Conservation (phyloP, 1,139 yeast genomes). For the Blastobotrys ciferrii region DNA sequence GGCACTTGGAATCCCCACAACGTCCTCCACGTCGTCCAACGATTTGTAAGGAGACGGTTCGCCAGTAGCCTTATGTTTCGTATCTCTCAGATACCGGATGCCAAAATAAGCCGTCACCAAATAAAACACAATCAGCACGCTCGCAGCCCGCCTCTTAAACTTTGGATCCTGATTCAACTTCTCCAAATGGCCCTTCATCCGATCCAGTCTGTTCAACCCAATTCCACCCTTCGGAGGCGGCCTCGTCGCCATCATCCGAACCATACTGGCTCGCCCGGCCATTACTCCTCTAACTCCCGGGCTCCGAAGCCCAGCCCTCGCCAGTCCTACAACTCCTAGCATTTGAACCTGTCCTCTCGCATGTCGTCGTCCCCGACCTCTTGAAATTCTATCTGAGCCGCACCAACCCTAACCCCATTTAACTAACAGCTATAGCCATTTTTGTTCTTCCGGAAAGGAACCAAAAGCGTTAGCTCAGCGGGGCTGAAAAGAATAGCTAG, state of each 20-base stretch:
- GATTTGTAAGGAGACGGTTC: conserved; percentile 35
- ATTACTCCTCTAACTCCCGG: background rate
- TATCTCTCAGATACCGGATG: conserved; percentile 36
- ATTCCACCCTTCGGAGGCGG: conserved; percentile 14
- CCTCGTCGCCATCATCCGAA: background rate
- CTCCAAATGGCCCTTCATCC: conserved; percentile 10
- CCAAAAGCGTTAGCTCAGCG: too few relatives aligned
- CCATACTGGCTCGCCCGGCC: background rate
- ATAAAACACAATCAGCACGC: conserved; percentile 28
- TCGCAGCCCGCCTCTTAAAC: conserved; percentile 15
- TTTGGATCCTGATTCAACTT: conserved; percentile 13
- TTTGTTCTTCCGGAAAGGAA: too few relatives aligned
- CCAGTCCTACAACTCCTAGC: background rate
- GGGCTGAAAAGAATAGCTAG: too few relatives aligned
- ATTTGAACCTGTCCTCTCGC: background rate
- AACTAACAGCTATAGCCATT: too few relatives aligned
- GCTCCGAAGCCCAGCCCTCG: background rate
- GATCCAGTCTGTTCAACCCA: conserved; percentile 14
- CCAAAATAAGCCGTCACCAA: conserved; percentile 32
- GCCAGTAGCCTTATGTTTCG: conserved; percentile 39
- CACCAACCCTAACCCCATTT: background rate
- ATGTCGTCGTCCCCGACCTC: background rate
- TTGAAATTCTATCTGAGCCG: background rate
- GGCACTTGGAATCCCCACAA: conserved; percentile 48
- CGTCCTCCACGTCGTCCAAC: conserved; percentile 24